These are phyloP conservation scores for Cryptococcus sp. DNA, from an alignment of 1,284 basidiomycete species.

Conservation along the genomic window DNA sequence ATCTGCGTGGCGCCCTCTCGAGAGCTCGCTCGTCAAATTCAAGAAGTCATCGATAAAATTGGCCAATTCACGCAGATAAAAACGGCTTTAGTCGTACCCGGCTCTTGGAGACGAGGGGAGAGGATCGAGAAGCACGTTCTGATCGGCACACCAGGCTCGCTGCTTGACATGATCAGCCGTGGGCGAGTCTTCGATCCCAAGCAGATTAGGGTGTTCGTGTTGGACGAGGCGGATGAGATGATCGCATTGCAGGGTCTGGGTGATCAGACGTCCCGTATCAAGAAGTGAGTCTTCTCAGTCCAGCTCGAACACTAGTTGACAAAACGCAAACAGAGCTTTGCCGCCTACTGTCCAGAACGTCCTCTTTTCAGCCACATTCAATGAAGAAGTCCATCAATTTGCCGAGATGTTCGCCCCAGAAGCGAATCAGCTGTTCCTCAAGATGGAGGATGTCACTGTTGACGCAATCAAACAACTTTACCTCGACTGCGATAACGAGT, in stretches of 20 bases:
- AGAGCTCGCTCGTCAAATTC: slow-evolving; percentile 96
- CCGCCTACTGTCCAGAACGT: slow-evolving; percentile 72
- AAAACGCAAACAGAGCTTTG: slow-evolving; percentile 38
- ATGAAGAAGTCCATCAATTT: slow-evolving; percentile 85
- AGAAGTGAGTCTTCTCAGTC: slow-evolving; percentile 66
- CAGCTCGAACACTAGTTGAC: not conserved
- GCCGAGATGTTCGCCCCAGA: slow-evolving; percentile 89
- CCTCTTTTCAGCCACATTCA: slow-evolving; percentile 98
- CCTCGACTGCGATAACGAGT: slow-evolving; percentile 86
- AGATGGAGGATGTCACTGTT: slow-evolving; percentile 91
- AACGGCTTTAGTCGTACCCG: slow-evolving; percentile 93
- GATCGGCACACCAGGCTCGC: slow-evolving; percentile 95
- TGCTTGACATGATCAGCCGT: slow-evolving; percentile 73
- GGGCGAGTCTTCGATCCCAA: slow-evolving; percentile 63
- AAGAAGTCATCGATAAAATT: slow-evolving; percentile 91
- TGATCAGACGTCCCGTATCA: slow-evolving; percentile 93
- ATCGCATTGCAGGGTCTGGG: slow-evolving; percentile 92
- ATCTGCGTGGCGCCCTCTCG: slow-evolving; percentile 92
- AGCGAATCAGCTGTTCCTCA: slow-evolving; percentile 95
- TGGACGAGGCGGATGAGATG: slow-evolving; percentile 99
- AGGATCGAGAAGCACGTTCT: slow-evolving; percentile 85
- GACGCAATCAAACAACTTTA: slow-evolving; percentile 97
- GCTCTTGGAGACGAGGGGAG: slow-evolving; percentile 57
- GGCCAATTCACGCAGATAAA: slow-evolving; percentile 92
- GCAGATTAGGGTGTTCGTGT: slow-evolving; percentile 87